phyloP scores from a whole-genome alignment of 2,329 filamentous ascomycete genomes.

The Monosporascus sp. region DNA sequence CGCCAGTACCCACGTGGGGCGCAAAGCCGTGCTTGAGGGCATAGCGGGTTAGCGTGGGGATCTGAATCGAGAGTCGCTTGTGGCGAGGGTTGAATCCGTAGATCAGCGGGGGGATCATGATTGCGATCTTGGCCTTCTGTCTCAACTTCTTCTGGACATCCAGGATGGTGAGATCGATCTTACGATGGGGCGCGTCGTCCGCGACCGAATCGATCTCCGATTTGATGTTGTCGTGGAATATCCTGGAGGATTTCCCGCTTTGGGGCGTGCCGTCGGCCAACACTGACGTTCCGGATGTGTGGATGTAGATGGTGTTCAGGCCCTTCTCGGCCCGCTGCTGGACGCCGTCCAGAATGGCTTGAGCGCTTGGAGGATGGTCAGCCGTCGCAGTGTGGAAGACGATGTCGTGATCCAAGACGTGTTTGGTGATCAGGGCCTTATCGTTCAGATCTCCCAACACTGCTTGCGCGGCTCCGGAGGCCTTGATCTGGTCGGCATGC shows the following conservation, averaged over 20 bases:
- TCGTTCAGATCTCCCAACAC: constrained; percentile 38
- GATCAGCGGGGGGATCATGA: constrained; percentile 43
- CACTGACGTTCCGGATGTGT: constrained; percentile 40
- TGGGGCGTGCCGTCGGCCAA: constrained; percentile 33
- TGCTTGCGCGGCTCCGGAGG: constrained; percentile 28
- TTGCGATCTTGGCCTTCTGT: constrained; percentile 36
- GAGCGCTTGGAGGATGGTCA: constrained; percentile 39
- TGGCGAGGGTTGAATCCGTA: constrained; percentile 37
- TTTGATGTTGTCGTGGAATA: constrained; percentile 37
- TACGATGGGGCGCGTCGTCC: constrained; percentile 37
- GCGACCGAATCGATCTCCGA: constrained; percentile 35
- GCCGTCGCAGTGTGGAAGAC: constrained; percentile 44
- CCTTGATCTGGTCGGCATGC: constrained; percentile 29
- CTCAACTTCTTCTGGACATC: constrained; percentile 29
- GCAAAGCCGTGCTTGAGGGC: constrained; percentile 42
- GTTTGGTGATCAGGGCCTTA: constrained; percentile 30
- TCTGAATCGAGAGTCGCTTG: constrained; percentile 38
- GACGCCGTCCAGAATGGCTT: constrained; percentile 40
- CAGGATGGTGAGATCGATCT: constrained; percentile 40
- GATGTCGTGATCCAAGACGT: constrained; percentile 34
- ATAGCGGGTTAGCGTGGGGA: constrained; percentile 41
- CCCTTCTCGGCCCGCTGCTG: constrained; percentile 30
- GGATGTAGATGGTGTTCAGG: constrained; percentile 40
- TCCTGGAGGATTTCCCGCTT: constrained; percentile 28
- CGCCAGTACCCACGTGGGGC: constrained; percentile 38